A percentile compares a stretch with the other conserved stretches of the same genome.
Conservation (phyloP, 768 basidiomycete species). For the Phylloporus scabripes region DNA sequence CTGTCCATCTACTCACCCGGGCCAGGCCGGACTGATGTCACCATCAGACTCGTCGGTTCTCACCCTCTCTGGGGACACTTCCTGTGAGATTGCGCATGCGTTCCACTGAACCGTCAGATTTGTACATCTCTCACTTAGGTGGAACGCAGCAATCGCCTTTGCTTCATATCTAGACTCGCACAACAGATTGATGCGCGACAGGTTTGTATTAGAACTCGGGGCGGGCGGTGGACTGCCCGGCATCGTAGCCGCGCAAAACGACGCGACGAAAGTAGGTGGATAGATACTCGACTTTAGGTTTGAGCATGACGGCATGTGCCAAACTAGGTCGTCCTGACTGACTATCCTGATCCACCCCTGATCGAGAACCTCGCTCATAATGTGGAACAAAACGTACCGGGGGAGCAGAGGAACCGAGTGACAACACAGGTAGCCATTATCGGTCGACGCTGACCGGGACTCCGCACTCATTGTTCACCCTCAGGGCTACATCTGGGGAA, state of each 20-base stretch:
- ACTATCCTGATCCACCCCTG: constrained; percentile 81
- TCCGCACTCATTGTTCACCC: not conserved
- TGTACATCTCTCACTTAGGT: constrained; percentile 38
- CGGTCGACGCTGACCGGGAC: constrained; percentile 26
- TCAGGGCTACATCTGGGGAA: constrained; percentile 85
- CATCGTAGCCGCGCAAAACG: constrained; percentile 65
- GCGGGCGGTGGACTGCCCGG: constrained; percentile 91
- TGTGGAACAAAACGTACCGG: constrained; percentile 49
- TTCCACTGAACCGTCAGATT: too few relatives aligned
- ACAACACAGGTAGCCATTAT: constrained; percentile 33
- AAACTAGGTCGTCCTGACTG: constrained; percentile 81
- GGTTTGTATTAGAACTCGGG: constrained; percentile 77
- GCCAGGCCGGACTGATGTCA: constrained; percentile 31
- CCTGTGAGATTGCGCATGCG: constrained; percentile 41
- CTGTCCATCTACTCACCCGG: constrained; percentile 43
- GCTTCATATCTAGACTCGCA: constrained; percentile 64
- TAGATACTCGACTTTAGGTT: not conserved
- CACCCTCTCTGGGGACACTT: constrained; percentile 83
- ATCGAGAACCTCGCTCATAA: constrained; percentile 74
- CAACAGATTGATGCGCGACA: constrained; percentile 38
- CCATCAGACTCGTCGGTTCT: constrained; percentile 67
- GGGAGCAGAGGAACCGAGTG: constrained; percentile 13
- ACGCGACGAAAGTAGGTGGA: constrained; percentile 53
- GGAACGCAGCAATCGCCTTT: constrained; percentile 75
- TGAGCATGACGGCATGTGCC: not conserved